Base-by-base conservation (phyloP, 352 stramenopile species). In the Globisporangium paroecandrum region DNA sequence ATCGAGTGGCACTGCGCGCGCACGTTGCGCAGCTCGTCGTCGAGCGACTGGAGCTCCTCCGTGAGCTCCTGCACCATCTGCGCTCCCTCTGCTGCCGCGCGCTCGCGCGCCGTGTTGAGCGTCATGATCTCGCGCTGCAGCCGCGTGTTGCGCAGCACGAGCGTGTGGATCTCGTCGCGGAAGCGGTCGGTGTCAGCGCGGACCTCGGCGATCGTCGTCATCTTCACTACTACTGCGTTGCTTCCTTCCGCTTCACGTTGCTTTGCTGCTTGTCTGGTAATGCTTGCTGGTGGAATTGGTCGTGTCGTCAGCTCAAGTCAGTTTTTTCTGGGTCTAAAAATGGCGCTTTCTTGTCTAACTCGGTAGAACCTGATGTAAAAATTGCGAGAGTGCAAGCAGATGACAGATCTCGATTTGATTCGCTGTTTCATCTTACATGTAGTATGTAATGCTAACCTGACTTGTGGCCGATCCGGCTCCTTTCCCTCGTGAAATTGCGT, bases 101-200 rank as follows among this genome's bases (percentile, higher is more conserved):
- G 69, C 53, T 89, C 77, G 62, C 77, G 81, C 41, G 83, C 74
- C 25, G 67, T 76, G 61, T 81, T 76, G 36, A 90, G 73, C 60
- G 71, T 58, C 72, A 79, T 72, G 57, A 87, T 73, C 63, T 92
- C 82, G 77, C 79, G 79, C 74, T 92, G 77, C 69, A 90, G 82
- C 46, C 72, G 79, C 55, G 73, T 87, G 70, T 92, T 92, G 74
- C 76, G 70, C 57, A 76, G 73, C 54, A 87, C 73, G 65, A 90
- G 74, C 62, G 69, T 72, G 57, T 89, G 73, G 64, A 92, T 89
- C 71, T 90, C 76, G 53, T 78, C 71, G 47, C 68, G 65, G 43
- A 90, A 62, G 46, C 76, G 76, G 67, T 85, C 70, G 63, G 89
- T 92, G 71, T 92, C 80, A n/a, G 66, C 79, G 59, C 71, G 71